phyloP scores from a whole-genome alignment of 805 yeast genomes.

The Wickerhamomyces canadensis region DNA sequence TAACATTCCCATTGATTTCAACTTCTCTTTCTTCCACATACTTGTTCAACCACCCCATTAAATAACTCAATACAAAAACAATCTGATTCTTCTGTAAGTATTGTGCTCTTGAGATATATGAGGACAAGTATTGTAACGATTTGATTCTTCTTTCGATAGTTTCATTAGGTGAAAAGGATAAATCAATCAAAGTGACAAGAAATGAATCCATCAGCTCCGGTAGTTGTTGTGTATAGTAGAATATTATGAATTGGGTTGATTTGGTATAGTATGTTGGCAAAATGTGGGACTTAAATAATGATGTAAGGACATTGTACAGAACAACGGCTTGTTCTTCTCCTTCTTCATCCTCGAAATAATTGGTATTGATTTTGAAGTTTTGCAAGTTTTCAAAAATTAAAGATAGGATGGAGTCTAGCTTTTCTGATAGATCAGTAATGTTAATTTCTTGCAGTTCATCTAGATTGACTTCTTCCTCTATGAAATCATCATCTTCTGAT shows the following conservation, averaged over 20 bases:
- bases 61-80: constrained; percentile 73
- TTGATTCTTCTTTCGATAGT: constrained; percentile 73
- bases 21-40: constrained; percentile 80
- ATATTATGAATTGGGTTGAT: constrained; percentile 79
- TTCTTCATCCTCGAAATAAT: constrained; percentile 36
- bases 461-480: constrained; percentile 36
- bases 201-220: constrained; percentile 82
- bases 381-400: constrained; percentile 49
- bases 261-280: constrained; percentile 90
- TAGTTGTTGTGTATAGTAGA: constrained; percentile 75
- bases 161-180: constrained; percentile 68
- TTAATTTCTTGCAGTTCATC: constrained; percentile 29
- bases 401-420: constrained; percentile 66
- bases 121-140: constrained; percentile 87
- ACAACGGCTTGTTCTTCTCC: constrained; percentile 56
- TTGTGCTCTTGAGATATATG: constrained; percentile 84
- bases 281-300: constrained; percentile 75
- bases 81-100: constrained; percentile 67
- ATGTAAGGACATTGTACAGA: constrained; percentile 66
- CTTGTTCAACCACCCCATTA: constrained; percentile 77
- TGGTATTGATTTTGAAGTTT: constrained; percentile 21
- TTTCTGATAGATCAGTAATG: constrained; percentile 49
- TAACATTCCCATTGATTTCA: constrained; percentile 62
- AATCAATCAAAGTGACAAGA: constrained; percentile 74
- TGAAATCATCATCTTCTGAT: constrained; percentile 49